Base-by-base conservation (phyloP, 2,329 filamentous ascomycete genomes). In the Juglanconis sp. region DNA sequence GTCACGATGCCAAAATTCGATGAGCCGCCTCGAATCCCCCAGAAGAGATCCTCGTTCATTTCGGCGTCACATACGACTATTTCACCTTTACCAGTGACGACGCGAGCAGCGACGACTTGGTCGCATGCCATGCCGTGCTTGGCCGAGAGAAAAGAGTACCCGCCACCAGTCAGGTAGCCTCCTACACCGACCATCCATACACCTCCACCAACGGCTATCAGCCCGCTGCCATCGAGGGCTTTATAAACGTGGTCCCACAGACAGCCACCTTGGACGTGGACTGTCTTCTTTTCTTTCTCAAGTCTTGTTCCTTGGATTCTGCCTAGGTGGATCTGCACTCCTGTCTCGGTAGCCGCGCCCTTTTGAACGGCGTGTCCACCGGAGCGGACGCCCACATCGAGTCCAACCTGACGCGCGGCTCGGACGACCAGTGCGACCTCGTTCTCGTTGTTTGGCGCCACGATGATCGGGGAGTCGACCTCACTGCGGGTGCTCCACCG, bases 1-100 rank as follows among this genome's bases (percentile, higher is more conserved):
- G 65, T 67, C 11, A 68, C 66, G 56, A 67, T 56, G n/a, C 66
- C 66, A 55, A 67, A 66, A 47, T 66, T 68, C 40, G 64, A 66
- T 46, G 53, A 3, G 1, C 64, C 65, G 8, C 65, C 67, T 1
- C 61, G 52, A 8, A 70, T 64, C 1, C 53, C 65, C 32, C 49
- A 58, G 11, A 55, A 64, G 1, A 69, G 53, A 15, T 67, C 66
- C 1, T 30, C 15, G 46, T 68, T 63, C 10, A 55, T 15, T 11
- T 17, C 36, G 4, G 48, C 42, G 13, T 42, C 48, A 15, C 50
- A 56, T 17, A 46, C 51, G 8, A 61, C 55, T 5, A 61, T 42
- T 1, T 40, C 52, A 4, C 59, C 51, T 10, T 44, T 36, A 0
- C 50, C 55, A 9, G 56, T 53, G 8, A 58, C 59, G 11, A 61